phyloP scores from a whole-genome alignment of 192 early-diverging fungal species.

The Coemansia sp. region DNA sequence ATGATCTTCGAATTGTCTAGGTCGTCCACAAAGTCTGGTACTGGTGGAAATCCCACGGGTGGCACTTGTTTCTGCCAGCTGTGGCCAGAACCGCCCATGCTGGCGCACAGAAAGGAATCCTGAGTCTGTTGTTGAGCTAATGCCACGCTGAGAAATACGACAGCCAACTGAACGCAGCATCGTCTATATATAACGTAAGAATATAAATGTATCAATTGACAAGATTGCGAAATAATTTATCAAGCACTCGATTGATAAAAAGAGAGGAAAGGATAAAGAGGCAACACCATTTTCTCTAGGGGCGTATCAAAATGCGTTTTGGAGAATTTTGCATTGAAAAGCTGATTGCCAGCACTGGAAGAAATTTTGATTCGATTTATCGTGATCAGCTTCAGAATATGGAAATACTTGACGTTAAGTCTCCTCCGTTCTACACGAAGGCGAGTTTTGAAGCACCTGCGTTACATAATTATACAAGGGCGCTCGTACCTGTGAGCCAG shows the following conservation, averaged over 20 bases:
- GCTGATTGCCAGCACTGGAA: no score
- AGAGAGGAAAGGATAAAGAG: no score
- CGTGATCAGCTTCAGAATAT: no score
- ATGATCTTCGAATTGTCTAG: slow-evolving; percentile 28
- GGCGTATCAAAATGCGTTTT: no score
- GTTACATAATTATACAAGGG: slow-evolving; percentile 39
- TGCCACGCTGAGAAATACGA: slow-evolving; percentile 9
- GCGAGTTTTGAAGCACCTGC: no score
- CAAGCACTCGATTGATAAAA: no score
- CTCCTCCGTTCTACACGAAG: no score
- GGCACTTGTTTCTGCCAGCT: background rate
- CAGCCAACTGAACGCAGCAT: slow-evolving; percentile 31
- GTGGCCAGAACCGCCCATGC: background rate
- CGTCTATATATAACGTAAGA: background rate
- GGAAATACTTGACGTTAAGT: no score
- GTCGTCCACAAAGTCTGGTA: background rate
- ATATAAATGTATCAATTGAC: background rate
- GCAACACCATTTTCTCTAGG: no score
- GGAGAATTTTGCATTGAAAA: no score
- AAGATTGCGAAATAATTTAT: no score
- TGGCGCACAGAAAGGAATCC: background rate
- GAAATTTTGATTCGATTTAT: no score
- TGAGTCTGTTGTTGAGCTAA: background rate
- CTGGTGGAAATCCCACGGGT: background rate
- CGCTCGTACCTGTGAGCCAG: slow-evolving; percentile 37